Percentiles rank a stretch among this genome's conserved stretches.
Evolutionary conservation across 495 filamentous ascomycete genomes (phyloP).

Genomic region (Tetracladium setigerum): DNA sequence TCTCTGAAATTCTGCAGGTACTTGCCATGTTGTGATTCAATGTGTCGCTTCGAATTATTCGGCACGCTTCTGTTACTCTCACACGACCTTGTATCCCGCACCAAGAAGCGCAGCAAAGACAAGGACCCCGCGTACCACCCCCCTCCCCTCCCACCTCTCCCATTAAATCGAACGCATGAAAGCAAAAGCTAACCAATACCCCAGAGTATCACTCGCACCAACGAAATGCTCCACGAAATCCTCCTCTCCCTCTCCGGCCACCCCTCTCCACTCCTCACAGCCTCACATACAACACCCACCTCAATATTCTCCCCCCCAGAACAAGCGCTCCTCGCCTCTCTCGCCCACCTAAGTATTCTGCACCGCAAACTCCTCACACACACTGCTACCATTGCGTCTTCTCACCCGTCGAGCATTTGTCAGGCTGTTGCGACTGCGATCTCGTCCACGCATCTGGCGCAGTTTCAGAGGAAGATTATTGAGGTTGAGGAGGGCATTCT

Average conservation of each 20-base stretch:
- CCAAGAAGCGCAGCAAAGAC: conserved; percentile 6
- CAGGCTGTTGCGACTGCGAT: conserved; percentile 82
- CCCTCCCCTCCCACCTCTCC: not conserved
- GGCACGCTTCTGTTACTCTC: conserved; percentile 39
- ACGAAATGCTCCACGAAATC: conserved; percentile 90
- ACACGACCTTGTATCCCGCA: conserved; percentile 22
- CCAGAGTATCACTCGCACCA: not conserved
- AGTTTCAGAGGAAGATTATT: conserved; percentile 76
- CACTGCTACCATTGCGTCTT: conserved; percentile 54
- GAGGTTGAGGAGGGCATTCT: conserved; percentile 76
- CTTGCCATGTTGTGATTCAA: conserved; percentile 17
- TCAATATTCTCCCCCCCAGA: conserved; percentile 64
- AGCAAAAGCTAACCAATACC: conserved; percentile 9
- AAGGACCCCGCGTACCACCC: not conserved
- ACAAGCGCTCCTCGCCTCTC: conserved; percentile 67
- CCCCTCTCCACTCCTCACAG: conserved; percentile 71
- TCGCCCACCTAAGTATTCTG: conserved; percentile 66
- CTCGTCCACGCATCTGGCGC: conserved; percentile 59
- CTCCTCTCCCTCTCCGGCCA: conserved; percentile 91
- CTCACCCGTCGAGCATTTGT: conserved; percentile 72
- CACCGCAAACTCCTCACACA: conserved; percentile 61
- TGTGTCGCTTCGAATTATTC: conserved; percentile 46
- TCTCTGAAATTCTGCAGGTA: conserved; percentile 1
- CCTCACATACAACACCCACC: conserved; percentile 31
- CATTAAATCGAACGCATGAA: not conserved